Evolutionary conservation across 257 asterid species (phyloP), one percentile per base, ranked within the genome.

Genomic region (Nicotiana noctiflora): DNA sequence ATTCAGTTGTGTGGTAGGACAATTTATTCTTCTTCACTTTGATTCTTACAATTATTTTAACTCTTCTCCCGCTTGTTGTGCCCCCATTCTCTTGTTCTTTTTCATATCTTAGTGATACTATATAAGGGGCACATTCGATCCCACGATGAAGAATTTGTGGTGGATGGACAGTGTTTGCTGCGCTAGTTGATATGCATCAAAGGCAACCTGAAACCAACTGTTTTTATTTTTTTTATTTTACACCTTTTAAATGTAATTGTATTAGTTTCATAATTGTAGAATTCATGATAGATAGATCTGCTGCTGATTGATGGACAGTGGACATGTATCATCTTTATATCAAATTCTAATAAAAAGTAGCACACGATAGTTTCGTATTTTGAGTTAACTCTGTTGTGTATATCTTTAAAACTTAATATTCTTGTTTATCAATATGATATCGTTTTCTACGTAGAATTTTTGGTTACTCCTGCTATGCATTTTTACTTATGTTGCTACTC

Each of bases 181-280:
- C 74, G 77, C 64, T 72, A 59, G 72, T 75, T 83, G 82, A 63
- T 89, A 77, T 86, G 87, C 83, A 82, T 84, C 85, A 77, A 79
- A 72, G 6, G 19, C 81, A 83, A 65, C 10, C 64, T 21, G 74
- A 74, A 55, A 53, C 87, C 83, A 83, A 68, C 83, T 83, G 81
- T 75, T 82, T 44, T 62, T 44, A 62, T 79, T 79, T 81, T n/a
- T 78, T 75, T 83, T 21, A 17, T 63, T 79, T 79, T 79, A 79
- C 84, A 72, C 79, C 84, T 82, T 8, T 85, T 87, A 85, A 85
- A 52, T 83, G 91, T 87, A 90, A 80, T 82, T 90, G 78, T 88
- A 84, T 90, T 89, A 92, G 92, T 84, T 86, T 85, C 87, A 84
- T 86, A 81, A 64, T 91, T 89, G 91, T 91, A 87, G 92, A 85